Base-by-base conservation (phyloP, 805 yeast genomes). In the Candida nanaspora region DNA sequence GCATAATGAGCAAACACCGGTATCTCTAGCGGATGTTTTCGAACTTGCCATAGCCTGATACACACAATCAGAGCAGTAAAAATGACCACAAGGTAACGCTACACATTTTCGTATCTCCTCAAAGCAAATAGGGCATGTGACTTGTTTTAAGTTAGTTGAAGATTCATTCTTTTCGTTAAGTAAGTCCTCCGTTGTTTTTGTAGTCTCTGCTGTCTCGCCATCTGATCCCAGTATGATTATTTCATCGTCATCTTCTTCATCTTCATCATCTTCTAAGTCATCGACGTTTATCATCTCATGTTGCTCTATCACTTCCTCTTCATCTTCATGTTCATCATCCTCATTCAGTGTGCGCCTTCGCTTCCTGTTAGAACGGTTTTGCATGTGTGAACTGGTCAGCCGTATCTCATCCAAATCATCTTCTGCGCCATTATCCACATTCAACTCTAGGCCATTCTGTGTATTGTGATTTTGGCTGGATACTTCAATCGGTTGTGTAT, bases 61-160 rank as follows among this genome's bases (percentile, higher is more conserved):
- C 4, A 73, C 60, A 51, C 82, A 78, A 22, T 68, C 69, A 6
- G 69, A 62, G 49, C 83, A 78, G 48, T 69, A 76, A 2, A 72
- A 59, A 52, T 78, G 83, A 0, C 83, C 83, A 56, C 83, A 78
- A 0, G 74, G 71, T 3, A 76, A 63, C 15, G 70, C 70, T 25
- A 68, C 65, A 2, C 80, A 70, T 6, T 60, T 49, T 14, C 62
- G 68, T 3, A 79, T 76, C 4, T 70, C 65, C 8, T 76, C 82
- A 51, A 77, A 69, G 40, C 83, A 78, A 18, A 78, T 70, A 0
- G 80, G 78, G 51, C 83, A 76, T 26, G 55, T 56, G 23, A 65
- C 65, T 14, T 63, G 63, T 27, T 57, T 57, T 22, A 66, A 52
- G 2, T 62, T 51, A 8, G 44, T 41, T 4, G 47, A 47, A 41